Conservation (phyloP, 2,329 filamentous ascomycete genomes). For the Pseudophaeomoniella oleicola region DNA sequence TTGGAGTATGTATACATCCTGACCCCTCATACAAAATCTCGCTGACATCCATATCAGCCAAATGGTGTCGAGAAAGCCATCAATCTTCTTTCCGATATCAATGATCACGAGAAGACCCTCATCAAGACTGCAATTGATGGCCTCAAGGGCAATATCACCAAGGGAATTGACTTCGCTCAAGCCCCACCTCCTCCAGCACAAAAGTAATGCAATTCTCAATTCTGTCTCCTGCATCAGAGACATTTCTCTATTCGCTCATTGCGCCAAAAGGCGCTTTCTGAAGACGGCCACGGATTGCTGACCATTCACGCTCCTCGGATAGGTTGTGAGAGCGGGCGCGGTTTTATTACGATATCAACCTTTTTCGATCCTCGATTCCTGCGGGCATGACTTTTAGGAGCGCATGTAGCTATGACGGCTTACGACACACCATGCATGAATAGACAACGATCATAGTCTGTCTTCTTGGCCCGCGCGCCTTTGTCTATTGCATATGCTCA, state of each 20-base stretch:
- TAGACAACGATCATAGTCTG: too few relatives aligned
- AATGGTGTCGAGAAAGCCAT: constrained; percentile 73
- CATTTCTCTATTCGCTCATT: background rate
- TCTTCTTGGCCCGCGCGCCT: too few relatives aligned
- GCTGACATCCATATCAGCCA: constrained; percentile 38
- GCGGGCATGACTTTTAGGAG: background rate
- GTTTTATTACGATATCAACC: background rate
- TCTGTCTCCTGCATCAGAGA: constrained; percentile 5
- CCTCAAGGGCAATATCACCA: constrained; percentile 83
- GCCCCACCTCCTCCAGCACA: constrained; percentile 51
- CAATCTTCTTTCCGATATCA: constrained; percentile 63
- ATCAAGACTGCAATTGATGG: constrained; percentile 61
- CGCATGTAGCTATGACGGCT: background rate
- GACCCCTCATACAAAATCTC: constrained; percentile 3
- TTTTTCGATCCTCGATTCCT: background rate
- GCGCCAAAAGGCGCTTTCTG: background rate
- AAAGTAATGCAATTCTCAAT: constrained; percentile 50
- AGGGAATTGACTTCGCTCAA: constrained; percentile 81
- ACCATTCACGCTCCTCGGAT: background rate
- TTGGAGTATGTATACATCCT: constrained; percentile 57
- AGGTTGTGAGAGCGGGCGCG: background rate
- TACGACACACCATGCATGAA: background rate
- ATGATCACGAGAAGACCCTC: constrained; percentile 78
- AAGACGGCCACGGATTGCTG: background rate
- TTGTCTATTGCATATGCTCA: too few relatives aligned